phyloP scores from a whole-genome alignment of 768 basidiomycete genomes.

The Aureoboletus auriporus region DNA sequence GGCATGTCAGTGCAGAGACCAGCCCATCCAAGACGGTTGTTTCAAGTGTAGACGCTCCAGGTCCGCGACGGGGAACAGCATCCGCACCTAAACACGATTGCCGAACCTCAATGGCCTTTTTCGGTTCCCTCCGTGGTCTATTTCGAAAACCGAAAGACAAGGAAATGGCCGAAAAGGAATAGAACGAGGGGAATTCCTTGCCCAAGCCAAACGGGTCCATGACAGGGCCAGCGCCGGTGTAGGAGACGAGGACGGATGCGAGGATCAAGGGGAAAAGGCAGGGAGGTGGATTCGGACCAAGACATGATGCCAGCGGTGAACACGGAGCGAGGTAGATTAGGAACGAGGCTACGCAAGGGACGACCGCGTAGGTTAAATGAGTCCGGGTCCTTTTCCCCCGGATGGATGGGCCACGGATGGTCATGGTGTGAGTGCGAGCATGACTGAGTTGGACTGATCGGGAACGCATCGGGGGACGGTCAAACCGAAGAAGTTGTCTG shows the following conservation, averaged over 20 bases:
- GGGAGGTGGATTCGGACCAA: conserved; percentile 12
- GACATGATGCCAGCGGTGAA: neutral
- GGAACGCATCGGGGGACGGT: conserved; percentile 2
- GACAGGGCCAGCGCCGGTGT: conserved; percentile 3
- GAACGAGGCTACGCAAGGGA: conserved; percentile 15
- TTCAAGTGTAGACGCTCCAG: neutral
- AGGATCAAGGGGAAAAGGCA: conserved; percentile 13
- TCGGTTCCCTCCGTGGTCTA: conserved; percentile 25
- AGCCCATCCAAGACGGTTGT: neutral
- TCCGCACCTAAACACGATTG: conserved; percentile 13
- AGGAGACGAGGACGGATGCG: conserved; percentile 29
- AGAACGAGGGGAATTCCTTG: conserved; percentile 8
- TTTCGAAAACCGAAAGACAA: conserved; percentile 22
- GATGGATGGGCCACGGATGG: conserved; percentile 3
- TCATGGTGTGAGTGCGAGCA: neutral
- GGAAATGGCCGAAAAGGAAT: neutral
- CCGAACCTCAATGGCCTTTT: conserved; percentile 17
- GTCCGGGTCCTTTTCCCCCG: neutral
- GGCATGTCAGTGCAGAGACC: neutral
- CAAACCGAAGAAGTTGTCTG: conserved; percentile 16
- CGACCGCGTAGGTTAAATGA: conserved; percentile 1
- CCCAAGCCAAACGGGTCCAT: neutral
- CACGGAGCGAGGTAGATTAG: neutral
- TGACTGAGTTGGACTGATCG: neutral
- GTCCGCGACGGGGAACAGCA: neutral